phyloP scores from a whole-genome alignment of 305 asterid species.

The Euphrasia arctica region DNA sequence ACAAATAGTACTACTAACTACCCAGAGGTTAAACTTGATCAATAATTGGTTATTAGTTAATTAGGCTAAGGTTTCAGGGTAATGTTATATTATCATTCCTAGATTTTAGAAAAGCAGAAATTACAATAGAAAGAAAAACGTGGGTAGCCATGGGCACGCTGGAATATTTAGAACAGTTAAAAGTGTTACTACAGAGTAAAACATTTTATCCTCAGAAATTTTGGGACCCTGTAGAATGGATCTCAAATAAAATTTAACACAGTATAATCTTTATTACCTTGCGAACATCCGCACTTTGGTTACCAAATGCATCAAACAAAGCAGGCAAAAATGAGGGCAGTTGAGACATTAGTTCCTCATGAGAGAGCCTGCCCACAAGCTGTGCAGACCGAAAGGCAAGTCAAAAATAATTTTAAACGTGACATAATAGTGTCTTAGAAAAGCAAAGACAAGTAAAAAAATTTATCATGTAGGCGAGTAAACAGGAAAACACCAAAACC shows the following conservation, averaged over 20 bases:
- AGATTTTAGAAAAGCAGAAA: not conserved
- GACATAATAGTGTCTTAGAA: not conserved
- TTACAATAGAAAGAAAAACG: not conserved
- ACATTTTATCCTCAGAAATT: not conserved
- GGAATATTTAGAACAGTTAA: too few relatives aligned
- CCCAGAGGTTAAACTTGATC: too few relatives aligned
- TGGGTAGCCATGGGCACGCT: not conserved
- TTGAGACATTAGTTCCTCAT: conserved; percentile 82
- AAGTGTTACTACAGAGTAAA: not conserved
- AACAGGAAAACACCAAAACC: not conserved
- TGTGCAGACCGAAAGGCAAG: conserved; percentile 44
- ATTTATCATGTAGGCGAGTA: not conserved
- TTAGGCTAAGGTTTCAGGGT: not conserved
- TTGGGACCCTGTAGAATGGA: not conserved
- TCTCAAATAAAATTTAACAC: not conserved
- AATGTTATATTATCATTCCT: not conserved
- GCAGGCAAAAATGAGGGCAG: conserved; percentile 92
- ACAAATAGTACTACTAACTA: too few relatives aligned
- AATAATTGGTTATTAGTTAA: too few relatives aligned
- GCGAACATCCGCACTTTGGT: conserved; percentile 98
- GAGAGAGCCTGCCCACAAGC: conserved; percentile 94
- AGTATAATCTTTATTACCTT: conserved; percentile 47
- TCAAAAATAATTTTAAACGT: conserved; percentile 6
- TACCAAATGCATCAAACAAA: conserved; percentile 94
- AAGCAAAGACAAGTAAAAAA: not conserved